phyloP scores from a whole-genome alignment of 352 stramenopile species.

The Phytophthora constricta region DNA sequence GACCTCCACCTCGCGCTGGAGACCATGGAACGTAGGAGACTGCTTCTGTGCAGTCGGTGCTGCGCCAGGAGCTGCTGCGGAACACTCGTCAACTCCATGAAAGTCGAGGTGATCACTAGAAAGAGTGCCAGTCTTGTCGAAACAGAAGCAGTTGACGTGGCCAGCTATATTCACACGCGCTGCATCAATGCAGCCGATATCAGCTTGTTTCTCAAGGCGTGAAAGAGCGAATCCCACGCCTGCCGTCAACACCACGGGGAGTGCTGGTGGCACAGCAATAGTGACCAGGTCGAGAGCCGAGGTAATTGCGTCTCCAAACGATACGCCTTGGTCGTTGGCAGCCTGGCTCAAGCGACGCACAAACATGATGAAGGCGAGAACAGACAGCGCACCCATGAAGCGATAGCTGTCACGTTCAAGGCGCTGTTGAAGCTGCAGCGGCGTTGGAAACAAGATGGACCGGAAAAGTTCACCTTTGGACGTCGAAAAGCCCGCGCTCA shows the following conservation, averaged over 20 bases:
- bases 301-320: slow-evolving; percentile 36
- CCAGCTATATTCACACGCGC: slow-evolving; percentile 75
- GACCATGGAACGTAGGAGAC: slow-evolving; percentile 45
- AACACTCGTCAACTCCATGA: slow-evolving; percentile 73
- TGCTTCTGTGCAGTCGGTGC: slow-evolving; percentile 16
- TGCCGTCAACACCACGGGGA: slow-evolving; percentile 70
- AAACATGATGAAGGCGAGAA: slow-evolving; percentile 62
- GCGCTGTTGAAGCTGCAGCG: slow-evolving; percentile 53
- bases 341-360: slow-evolving; percentile 57
- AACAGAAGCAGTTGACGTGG: slow-evolving; percentile 80
- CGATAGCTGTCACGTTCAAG: slow-evolving; percentile 81
- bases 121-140: slow-evolving; percentile 86
- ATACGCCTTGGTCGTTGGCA: slow-evolving; percentile 28
- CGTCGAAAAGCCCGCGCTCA: slow-evolving; percentile 69
- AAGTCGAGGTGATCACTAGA: slow-evolving; percentile 79
- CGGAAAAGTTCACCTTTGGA: slow-evolving; percentile 80
- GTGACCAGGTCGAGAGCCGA: slow-evolving; percentile 72
- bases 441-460: slow-evolving; percentile 66
- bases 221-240: slow-evolving; percentile 70
- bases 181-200: slow-evolving; percentile 77
- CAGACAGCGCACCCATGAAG: slow-evolving; percentile 62
- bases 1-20: slow-evolving; percentile 76
- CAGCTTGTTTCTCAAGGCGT: slow-evolving; percentile 48
- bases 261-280: slow-evolving; percentile 63
- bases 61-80: slow-evolving; percentile 14